These are phyloP conservation scores for Globisporangium iwayamae DNA, from an alignment of 352 stramenopile species.

Conservation along the genomic window DNA sequence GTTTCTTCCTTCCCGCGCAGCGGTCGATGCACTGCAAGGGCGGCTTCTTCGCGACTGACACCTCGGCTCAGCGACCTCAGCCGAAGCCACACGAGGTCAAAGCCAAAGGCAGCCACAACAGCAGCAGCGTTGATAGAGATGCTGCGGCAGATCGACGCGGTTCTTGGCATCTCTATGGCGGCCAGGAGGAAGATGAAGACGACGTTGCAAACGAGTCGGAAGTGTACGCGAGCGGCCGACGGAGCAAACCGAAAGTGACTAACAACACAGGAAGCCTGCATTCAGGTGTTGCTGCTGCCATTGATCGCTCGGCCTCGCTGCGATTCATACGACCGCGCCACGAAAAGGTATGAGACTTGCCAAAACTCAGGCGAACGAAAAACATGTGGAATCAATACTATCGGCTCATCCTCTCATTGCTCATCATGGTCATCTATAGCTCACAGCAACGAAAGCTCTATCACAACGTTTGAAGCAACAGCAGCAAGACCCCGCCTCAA, in stretches of 20 bases:
- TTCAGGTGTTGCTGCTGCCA: background rate
- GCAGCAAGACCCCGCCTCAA: background rate
- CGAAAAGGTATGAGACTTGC: constrained; percentile 14
- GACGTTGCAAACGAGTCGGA: constrained; percentile 8
- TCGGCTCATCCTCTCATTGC: background rate
- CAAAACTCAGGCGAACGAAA: background rate
- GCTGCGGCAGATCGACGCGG: background rate
- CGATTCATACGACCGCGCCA: constrained; percentile 18
- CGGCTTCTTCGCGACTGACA: constrained; percentile 44
- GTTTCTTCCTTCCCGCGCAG: constrained; percentile 58
- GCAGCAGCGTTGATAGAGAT: background rate
- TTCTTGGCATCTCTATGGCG: background rate
- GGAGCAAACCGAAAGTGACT: background rate
- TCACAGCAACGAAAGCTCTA: background rate
- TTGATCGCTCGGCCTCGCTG: background rate
- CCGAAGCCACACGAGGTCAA: background rate
- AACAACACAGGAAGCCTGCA: background rate
- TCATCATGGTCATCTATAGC: background rate
- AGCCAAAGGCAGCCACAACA: constrained; percentile 6
- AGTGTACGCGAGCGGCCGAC: constrained; percentile 7
- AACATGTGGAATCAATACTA: background rate
- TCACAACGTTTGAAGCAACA: background rate
- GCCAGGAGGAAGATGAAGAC: background rate
- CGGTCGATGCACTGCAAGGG: constrained; percentile 50
- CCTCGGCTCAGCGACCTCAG: background rate